Percentiles rank a stretch among this genome's conserved stretches.
These are phyloP conservation scores for Carpinus viminea DNA, from an alignment of 306 rosid species.

Conservation along the genomic window DNA sequence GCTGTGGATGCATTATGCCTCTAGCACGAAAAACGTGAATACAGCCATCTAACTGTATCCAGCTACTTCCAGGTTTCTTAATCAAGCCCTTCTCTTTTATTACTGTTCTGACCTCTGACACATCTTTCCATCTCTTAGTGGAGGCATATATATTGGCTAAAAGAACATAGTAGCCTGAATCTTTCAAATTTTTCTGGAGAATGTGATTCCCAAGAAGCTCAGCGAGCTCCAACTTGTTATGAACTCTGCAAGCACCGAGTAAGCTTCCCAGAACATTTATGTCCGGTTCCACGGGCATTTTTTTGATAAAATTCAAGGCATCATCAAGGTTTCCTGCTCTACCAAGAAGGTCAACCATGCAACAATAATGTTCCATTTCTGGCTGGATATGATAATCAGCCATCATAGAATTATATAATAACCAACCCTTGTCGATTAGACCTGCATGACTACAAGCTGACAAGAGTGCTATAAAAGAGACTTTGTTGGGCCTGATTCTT, in stretches of 20 bases:
- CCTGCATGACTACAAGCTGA: conserved; percentile 51
- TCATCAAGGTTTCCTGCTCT: conserved; percentile 43
- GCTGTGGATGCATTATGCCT: conserved; percentile 33
- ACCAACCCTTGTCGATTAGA: conserved; percentile 41
- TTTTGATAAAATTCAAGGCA: conserved; percentile 39
- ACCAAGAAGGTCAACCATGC: conserved; percentile 55
- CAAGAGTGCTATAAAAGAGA: conserved; percentile 42
- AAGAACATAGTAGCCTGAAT: conserved; percentile 38
- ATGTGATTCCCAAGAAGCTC: conserved; percentile 26
- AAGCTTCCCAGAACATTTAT: conserved; percentile 48
- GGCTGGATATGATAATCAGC: conserved; percentile 42
- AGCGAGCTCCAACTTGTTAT: conserved; percentile 46
- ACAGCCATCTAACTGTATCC: conserved; percentile 40
- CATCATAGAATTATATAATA: conserved; percentile 39
- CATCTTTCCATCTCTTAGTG: conserved; percentile 41
- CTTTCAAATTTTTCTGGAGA: conserved; percentile 27
- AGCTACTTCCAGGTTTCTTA: conserved; percentile 48
- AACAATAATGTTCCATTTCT: conserved; percentile 42
- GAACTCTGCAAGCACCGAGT: conserved; percentile 44
- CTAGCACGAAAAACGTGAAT: conserved; percentile 36
- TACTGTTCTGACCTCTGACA: conserved; percentile 44
- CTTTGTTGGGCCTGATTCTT: conserved; percentile 45
- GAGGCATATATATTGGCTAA: conserved; percentile 47
- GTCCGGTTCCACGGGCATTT: conserved; percentile 38
- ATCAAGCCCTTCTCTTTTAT: conserved; percentile 44